Base-by-base conservation (phyloP, 495 filamentous ascomycete genomes). In the Trypethelium eluteriae region DNA sequence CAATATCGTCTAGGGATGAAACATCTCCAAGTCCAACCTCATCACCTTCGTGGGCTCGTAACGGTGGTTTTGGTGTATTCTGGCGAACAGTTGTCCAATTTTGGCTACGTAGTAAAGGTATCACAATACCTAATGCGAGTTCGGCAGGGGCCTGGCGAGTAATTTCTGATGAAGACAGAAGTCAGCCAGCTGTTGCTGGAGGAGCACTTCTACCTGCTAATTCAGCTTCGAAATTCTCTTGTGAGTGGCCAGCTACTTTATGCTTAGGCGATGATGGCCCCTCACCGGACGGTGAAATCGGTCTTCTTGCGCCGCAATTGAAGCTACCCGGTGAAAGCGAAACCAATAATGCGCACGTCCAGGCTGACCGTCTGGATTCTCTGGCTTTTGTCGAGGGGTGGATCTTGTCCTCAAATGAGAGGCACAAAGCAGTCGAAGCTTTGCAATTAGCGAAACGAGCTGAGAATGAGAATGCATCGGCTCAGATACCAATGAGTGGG, bases 311-410 rank as follows among this genome's bases (percentile, higher is more conserved):
- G 25, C 25, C 25, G 25, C 25, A 25, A 25, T 25, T 25, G 25
- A 25, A 25, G 25, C 25, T 25, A 1, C 1, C 25, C 25, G 25
- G 25, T 14, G 49, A 53, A 53, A 25, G 5, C 18, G 18, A 16
- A 16, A 9, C 16, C 49, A 53, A 53, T 2, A 9, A 2, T 16
- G 18, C 11, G 5, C 11, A 53, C 11, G 18, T 5, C 5, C 5
- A n/a, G 11, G 11, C 5, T 25, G 18, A 53, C 11, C 32, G 34
- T 14, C 32, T 2, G 49, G 87, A 93, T 72, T 87, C 89, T 32
- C 71, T 96, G 38, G 77, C 81, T 11, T 82, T 84, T 69, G 89
- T 88, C 2, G 85, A 90, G 75, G 75, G 79, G 34, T 96, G 92
- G 92, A 83, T 82, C 70, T 64, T 77, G 69, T 73, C 76, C 46